phyloP scores from a whole-genome alignment of 1,284 basidiomycete genomes.

The Heliocybe sulcata region DNA sequence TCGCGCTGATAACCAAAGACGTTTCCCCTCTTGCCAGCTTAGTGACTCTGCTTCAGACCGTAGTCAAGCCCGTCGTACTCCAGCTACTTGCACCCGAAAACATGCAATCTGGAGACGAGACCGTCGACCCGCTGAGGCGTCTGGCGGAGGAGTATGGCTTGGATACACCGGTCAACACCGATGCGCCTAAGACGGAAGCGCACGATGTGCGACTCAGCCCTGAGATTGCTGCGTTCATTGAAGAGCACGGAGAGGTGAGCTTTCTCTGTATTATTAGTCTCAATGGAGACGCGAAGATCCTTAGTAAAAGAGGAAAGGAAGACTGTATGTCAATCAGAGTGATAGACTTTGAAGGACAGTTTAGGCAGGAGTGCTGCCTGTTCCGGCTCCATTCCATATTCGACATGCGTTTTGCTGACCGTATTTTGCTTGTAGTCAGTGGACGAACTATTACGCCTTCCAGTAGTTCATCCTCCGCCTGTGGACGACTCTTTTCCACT shows the following conservation, averaged over 20 bases:
- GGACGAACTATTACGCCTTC: slow-evolving; percentile 26
- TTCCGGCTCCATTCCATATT: not conserved
- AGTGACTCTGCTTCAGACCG: no score
- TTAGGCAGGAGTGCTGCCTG: not conserved
- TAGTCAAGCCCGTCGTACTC: no score
- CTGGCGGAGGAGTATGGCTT: slow-evolving; percentile 6
- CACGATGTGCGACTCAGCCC: slow-evolving; percentile 13
- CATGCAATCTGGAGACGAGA: not conserved
- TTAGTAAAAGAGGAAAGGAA: no score
- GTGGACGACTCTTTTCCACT: slow-evolving; percentile 39
- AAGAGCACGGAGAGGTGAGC: slow-evolving; percentile 13
- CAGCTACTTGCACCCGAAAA: not conserved
- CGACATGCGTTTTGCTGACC: not conserved
- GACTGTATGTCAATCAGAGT: not conserved
- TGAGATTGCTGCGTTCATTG: slow-evolving; percentile 15
- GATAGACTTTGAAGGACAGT: not conserved
- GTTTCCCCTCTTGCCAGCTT: no score
- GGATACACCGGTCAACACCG: slow-evolving; percentile 15
- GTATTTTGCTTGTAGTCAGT: slow-evolving; percentile 20
- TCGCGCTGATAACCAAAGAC: no score
- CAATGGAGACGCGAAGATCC: no score
- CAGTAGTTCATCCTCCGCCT: slow-evolving; percentile 25
- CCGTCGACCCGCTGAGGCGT: not conserved
- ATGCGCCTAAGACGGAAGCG: slow-evolving; percentile 7
- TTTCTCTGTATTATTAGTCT: no score